Percentiles rank a stretch among this genome's conserved stretches.
Evolutionary conservation across 2,329 filamentous ascomycete genomes (phyloP).

Genomic region (Pseudocercospora cruenta): DNA sequence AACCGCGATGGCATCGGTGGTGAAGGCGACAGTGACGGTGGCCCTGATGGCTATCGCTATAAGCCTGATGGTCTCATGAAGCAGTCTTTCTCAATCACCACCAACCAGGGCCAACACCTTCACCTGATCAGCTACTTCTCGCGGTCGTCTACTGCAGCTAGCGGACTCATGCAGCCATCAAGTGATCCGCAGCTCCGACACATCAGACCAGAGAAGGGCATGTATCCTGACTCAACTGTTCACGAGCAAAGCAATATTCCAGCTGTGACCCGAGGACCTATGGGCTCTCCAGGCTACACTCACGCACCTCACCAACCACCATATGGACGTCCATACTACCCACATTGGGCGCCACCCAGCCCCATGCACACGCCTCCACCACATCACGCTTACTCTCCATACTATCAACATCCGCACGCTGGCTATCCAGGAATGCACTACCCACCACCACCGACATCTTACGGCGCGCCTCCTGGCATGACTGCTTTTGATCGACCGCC

Average conservation of each 20-base stretch:
- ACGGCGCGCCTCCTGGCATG: conserved; percentile 30
- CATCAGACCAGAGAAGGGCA: conserved; percentile 86
- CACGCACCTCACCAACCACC: conserved; percentile 52
- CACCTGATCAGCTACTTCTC: conserved; percentile 98
- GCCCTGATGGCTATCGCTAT: conserved; percentile 87
- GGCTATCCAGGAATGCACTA: conserved; percentile 38
- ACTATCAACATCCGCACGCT: conserved; percentile 38
- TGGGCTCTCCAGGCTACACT: conserved; percentile 61
- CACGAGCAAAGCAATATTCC: conserved; percentile 81
- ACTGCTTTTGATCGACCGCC: conserved; percentile 46
- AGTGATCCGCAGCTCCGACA: conserved; percentile 77
- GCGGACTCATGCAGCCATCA: conserved; percentile 78
- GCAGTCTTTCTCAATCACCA: conserved; percentile 99
- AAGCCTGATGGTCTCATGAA: conserved; percentile 98
- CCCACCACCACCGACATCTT: conserved; percentile 36
- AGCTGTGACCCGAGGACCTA: conserved; percentile 75
- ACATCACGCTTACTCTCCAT: conserved; percentile 39
- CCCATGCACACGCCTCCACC: conserved; percentile 46
- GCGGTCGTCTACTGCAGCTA: conserved; percentile 71
- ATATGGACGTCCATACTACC: conserved; percentile 43
- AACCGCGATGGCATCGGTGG: conserved; percentile 76
- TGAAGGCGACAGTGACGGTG: conserved; percentile 79
- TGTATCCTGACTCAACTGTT: conserved; percentile 95
- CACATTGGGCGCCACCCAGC: conserved; percentile 45
- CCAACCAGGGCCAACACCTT: conserved; percentile 83